Base-by-base conservation (phyloP, 768 basidiomycete species). In the Leccinum rimulosum region DNA sequence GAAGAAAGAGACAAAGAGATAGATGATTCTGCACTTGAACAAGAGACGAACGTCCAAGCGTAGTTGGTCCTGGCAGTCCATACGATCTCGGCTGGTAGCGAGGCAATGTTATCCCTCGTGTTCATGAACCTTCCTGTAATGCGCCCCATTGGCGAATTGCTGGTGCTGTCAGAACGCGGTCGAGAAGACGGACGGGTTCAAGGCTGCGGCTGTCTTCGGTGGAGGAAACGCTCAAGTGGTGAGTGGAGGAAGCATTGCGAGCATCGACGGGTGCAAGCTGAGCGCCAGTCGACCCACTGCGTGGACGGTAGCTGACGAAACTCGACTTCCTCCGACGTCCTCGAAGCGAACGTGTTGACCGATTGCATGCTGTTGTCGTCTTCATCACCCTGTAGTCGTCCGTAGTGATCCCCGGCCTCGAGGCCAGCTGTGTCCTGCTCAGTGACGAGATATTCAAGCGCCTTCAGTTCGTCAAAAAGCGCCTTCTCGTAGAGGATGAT, bases 21-120 rank as follows among this genome's bases (percentile, higher is more conserved):
- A 85, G 0, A 93, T 91, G 55, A 98, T 92, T 62, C 88, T 80
- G 47, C 95, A 85, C 76, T 98, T 98, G 81, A 89, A 95, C 25
- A 95, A 76, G 30, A 95, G 78, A 17, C 92, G 85, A 6, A 50
- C 17, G 38, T 40, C 38, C 38, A 17, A 38, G 38, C 17, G 8
- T 38, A 38, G 7, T n/a, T 40, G 8, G 17, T 17, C 38, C 38
- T 40, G 8, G 38, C 17, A n/a, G 38, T 40, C 40, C 40, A 40
- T n/a, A 40, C 17, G 40, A 9, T 40, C 40, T 40, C 40, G 17
- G 40, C 40, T 40, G 40, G 40, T 7, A 40, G n/a, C 9, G 40
- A 40, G 10, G n/a, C 1, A 40, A 38, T 38, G 7, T 5, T 38
- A 38, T 38, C 36, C 15, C 31, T 33, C 31, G 11, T 33, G 36